These are phyloP conservation scores for Saturnispora sekii DNA, from an alignment of 805 yeast species.

Conservation along the genomic window DNA sequence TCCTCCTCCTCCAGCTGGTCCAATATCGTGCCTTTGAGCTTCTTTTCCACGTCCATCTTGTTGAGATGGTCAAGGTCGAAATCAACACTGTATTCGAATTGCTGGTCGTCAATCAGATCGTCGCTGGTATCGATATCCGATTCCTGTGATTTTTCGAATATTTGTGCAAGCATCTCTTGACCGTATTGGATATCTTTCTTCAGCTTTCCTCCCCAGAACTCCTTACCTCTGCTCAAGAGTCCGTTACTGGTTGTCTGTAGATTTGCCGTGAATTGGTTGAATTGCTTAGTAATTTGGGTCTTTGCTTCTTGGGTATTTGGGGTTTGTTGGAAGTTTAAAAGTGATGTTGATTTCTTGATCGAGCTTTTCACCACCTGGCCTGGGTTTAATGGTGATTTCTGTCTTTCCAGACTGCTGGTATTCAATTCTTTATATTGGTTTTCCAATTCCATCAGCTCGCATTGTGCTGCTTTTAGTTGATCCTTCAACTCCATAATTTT, in stretches of 20 bases:
- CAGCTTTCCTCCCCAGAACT: conserved; percentile 21
- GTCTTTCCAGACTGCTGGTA: background rate
- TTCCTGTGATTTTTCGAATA: conserved; percentile 5
- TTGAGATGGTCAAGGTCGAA: conserved; percentile 9
- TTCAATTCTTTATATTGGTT: conserved; percentile 18
- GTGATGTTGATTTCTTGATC: conserved; percentile 11
- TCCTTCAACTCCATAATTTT: conserved; percentile 39
- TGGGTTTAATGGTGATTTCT: background rate
- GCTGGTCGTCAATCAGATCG: conserved; percentile 13
- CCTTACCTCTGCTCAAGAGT: conserved; percentile 19
- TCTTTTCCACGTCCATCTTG: conserved; percentile 6
- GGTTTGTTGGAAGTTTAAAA: conserved; percentile 10
- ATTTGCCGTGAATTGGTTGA: conserved; percentile 19
- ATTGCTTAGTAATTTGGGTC: conserved; percentile 13
- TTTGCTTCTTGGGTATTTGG: conserved; percentile 9
- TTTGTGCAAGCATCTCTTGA: conserved; percentile 12
- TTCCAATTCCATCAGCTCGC: conserved; percentile 30
- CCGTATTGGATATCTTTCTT: conserved; percentile 11
- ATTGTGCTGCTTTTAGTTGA: conserved; percentile 32
- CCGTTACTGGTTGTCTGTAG: conserved; percentile 16
- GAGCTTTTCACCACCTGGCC: conserved; percentile 3
- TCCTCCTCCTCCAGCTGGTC: conserved; percentile 12
- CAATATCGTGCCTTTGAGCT: conserved; percentile 6
- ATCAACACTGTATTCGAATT: conserved; percentile 20
- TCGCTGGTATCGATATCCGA: background rate